Conservation (phyloP, 1,284 basidiomycete species). For the Irpex sp. region DNA sequence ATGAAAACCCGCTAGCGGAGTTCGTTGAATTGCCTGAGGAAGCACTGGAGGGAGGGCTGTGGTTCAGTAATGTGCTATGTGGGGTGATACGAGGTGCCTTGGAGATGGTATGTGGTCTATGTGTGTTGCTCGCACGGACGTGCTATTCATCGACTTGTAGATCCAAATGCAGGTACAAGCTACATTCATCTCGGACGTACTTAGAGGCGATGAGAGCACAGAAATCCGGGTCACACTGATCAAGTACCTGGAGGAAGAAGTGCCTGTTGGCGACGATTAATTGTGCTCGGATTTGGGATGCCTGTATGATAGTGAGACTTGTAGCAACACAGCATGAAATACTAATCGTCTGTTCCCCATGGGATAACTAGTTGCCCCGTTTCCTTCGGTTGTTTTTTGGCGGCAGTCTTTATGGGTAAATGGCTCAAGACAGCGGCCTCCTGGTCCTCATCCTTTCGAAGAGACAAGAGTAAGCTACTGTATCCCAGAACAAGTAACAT, state of each 20-base stretch:
- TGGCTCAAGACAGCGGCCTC: too few relatives aligned
- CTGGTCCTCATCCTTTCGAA: too few relatives aligned
- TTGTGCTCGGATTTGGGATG: not conserved
- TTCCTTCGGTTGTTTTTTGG: too few relatives aligned
- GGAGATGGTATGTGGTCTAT: slow-evolving; percentile 80
- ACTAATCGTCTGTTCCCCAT: not conserved
- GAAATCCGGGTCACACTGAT: slow-evolving; percentile 90
- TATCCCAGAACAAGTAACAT: too few relatives aligned
- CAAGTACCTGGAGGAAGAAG: slow-evolving; percentile 94
- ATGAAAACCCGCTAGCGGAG: slow-evolving; percentile 96
- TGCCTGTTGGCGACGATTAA: slow-evolving; percentile 78
- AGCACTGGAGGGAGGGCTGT: slow-evolving; percentile 86
- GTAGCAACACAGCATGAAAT: not conserved
- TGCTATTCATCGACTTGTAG: slow-evolving; percentile 37
- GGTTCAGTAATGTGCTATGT: slow-evolving; percentile 96
- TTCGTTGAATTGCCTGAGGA: slow-evolving; percentile 97
- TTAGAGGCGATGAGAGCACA: slow-evolving; percentile 92
- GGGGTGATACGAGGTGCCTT: slow-evolving; percentile 91
- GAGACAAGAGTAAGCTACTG: too few relatives aligned
- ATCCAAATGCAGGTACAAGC: slow-evolving; percentile 96
- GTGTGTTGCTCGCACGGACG: not conserved
- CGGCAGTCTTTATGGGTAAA: too few relatives aligned
- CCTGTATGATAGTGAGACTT: slow-evolving; percentile 8
- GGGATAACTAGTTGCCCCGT: too few relatives aligned
- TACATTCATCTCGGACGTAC: slow-evolving; percentile 85